Evolutionary conservation across 2,329 filamentous ascomycete species (phyloP).

Genomic region (Fusarium domesticum): DNA sequence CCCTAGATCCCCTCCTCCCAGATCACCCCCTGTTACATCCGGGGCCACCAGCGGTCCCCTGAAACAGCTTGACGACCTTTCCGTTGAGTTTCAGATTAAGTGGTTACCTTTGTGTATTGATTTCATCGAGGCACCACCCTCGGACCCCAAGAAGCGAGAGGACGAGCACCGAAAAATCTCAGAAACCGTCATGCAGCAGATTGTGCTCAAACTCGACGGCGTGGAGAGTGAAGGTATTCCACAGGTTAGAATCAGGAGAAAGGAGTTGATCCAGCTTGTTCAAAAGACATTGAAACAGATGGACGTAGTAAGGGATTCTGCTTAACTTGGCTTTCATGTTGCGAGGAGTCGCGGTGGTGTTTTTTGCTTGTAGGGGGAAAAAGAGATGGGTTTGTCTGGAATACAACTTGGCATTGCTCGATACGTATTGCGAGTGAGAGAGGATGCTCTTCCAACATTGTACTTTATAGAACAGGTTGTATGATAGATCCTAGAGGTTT

Average conservation of each 20-base stretch:
- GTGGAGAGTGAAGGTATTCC: conserved; percentile 70
- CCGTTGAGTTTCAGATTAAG: conserved; percentile 59
- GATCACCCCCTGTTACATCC: conserved; percentile 22
- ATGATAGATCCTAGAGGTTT: conserved; percentile 27
- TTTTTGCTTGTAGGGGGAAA: conserved; percentile 6
- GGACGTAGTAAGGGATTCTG: conserved; percentile 48
- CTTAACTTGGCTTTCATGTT: conserved; percentile 7
- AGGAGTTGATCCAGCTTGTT: conserved; percentile 69
- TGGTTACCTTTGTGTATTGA: conserved; percentile 63
- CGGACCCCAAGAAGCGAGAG: conserved; percentile 62
- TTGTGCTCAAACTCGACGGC: conserved; percentile 72
- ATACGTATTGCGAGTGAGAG: conserved; percentile 1
- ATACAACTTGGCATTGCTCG: conserved; percentile 21
- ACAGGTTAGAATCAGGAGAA: conserved; percentile 63
- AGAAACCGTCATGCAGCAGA: conserved; percentile 73
- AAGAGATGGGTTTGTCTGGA: conserved; percentile 18
- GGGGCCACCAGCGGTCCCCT: conserved; percentile 36
- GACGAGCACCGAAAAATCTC: conserved; percentile 74
- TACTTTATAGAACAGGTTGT: conserved; percentile 29
- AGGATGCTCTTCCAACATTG: conserved; percentile 1
- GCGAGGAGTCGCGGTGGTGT: conserved; percentile 4
- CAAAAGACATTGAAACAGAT: conserved; percentile 64
- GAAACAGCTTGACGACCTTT: conserved; percentile 65
- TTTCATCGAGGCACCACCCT: conserved; percentile 61
- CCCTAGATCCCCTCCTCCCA: conserved; percentile 23